phyloP scores from a whole-genome alignment of 75 land plant species.

The Ceratopteris richardii region DNA sequence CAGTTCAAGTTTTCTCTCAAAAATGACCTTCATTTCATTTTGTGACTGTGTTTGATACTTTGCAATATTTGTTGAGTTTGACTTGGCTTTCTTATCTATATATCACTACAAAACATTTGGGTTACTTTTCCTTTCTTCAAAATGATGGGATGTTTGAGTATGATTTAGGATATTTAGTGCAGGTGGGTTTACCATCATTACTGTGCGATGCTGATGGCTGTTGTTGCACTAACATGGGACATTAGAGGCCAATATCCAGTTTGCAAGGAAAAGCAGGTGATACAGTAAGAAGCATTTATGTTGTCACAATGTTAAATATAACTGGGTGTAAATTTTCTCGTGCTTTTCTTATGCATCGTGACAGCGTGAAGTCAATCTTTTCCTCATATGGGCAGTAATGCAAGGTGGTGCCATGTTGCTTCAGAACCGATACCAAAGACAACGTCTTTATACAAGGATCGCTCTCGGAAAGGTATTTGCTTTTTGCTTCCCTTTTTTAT shows the following conservation, averaged over 20 bases:
- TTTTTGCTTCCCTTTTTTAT: background rate
- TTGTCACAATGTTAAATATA: no score
- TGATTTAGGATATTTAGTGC: background rate
- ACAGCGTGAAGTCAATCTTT: constrained; percentile 83
- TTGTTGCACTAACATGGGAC: constrained; percentile 96
- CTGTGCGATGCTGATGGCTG: constrained; percentile 91
- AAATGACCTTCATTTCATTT: no score
- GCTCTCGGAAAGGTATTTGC: constrained; percentile 89
- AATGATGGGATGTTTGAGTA: no score
- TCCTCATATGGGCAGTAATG: constrained; percentile 86
- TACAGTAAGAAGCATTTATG: no score
- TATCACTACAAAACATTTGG: no score
- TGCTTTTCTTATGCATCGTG: background rate
- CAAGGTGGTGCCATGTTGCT: constrained; percentile 97
- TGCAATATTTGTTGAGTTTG: no score
- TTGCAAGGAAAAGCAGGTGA: constrained; percentile 87
- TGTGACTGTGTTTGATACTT: no score
- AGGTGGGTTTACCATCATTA: constrained; percentile 99
- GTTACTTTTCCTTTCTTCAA: no score
- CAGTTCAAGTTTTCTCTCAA: no score
- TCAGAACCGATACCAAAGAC: constrained; percentile 92
- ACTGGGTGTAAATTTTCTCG: no score
- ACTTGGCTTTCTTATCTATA: no score
- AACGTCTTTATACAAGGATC: constrained; percentile 92
- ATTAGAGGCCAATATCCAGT: constrained; percentile 61